Evolutionary conservation across 2,329 filamentous ascomycete genomes (phyloP), one percentile per base, ranked within the genome.

Genomic region (Pseudogymnoascus sp.): DNA sequence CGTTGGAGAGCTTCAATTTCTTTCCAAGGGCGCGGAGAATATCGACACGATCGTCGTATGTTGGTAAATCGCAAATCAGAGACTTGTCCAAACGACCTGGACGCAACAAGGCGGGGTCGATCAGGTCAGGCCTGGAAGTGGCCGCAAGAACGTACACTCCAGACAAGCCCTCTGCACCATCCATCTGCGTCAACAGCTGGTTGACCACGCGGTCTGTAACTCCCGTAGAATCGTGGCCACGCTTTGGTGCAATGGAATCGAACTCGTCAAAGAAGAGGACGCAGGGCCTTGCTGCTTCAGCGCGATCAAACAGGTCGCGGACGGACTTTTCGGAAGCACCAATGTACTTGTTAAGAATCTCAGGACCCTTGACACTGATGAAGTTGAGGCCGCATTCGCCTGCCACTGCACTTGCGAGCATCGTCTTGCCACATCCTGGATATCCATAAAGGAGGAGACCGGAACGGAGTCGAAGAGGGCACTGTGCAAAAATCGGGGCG

Each of bases 171-270:
- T 99, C 96, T 0, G 95, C 95, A 72, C 95, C 95, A 72, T 99
- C 95, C 95, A 99, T 99, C 75, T 97, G 93, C 0, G 96, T 99
- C 10, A 99, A 83, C 64, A 99, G 86, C 79, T 99, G 96, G 74
- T 99, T 99, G 69, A 99, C 95, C 0, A 99, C 96, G 39, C 96
- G 86, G 75, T 99, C 96, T 0, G 95, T 99, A n/a, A 99, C 96
- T 68, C 96, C 95, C 0, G 95, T 99, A 1, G 89, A 95, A 74
- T 99, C 96, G 73, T 99, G 95, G 0, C 95, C 95, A 77, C 95
- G 85, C 77, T 97, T 99, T 2, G 95, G 95, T 0, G 96, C 96
- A 67, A 99, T 97, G 40, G 90, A 93, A 77, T 99, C 95, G 72
- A 99, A 99, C 75, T 99, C 95, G 73, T 99, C 95, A 73, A 99